Evolutionary conservation across 176 grass and related monocot species (phyloP).

Genomic region (Oryza longistaminata): DNA sequence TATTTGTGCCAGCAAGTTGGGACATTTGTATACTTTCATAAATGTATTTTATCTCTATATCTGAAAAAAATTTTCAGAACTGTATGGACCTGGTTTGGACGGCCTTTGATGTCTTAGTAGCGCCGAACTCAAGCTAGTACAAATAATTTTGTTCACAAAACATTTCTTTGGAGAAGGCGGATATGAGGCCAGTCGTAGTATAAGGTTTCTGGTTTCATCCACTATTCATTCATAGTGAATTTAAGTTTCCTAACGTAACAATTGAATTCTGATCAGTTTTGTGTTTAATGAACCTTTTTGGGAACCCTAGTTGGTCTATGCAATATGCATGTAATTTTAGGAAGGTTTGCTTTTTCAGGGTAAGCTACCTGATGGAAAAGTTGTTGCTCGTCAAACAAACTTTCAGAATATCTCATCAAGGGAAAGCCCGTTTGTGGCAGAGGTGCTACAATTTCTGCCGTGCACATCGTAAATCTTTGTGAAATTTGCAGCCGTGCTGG

Average conservation of each 20-base stretch:
- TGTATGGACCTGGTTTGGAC: constrained; percentile 25
- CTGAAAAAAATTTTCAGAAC: background rate
- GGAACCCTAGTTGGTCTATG: background rate
- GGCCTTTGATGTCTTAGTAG: constrained; percentile 30
- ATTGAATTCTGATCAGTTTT: background rate
- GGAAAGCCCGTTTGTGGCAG: constrained; percentile 56
- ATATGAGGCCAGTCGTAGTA: constrained; percentile 69
- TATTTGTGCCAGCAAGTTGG: background rate
- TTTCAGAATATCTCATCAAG: constrained; percentile 51
- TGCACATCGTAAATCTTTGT: constrained; percentile 52
- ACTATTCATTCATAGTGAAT: background rate
- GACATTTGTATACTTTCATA: background rate
- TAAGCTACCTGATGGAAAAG: constrained; percentile 50
- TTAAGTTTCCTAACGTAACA: too few species aligned
- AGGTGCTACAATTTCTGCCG: constrained; percentile 37
- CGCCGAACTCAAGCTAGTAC: constrained; percentile 22
- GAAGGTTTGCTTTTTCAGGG: constrained; percentile 25
- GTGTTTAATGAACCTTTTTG: background rate
- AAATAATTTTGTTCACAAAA: constrained; percentile 50
- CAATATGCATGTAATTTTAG: background rate
- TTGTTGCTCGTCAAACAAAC: constrained; percentile 53
- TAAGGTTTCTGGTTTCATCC: constrained; percentile 38
- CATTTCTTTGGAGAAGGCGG: constrained; percentile 63
- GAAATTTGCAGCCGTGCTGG: constrained; percentile 57
- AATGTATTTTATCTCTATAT: background rate